Evolutionary conservation across 2,329 filamentous ascomycete species (phyloP).

Genomic region (Epichloe aotearoae): DNA sequence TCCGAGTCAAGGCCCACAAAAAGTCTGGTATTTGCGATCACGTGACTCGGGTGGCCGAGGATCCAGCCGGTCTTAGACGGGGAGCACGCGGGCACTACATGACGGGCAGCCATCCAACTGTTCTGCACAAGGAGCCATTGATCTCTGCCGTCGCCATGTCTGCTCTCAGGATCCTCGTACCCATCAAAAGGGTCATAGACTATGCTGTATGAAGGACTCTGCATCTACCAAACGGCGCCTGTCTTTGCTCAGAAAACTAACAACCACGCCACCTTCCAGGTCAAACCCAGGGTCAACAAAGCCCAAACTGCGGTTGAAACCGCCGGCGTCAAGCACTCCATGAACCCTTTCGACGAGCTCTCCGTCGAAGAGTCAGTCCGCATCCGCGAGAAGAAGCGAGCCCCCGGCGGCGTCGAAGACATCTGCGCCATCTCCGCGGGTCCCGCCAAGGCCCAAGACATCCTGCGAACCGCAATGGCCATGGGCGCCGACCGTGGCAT

Average conservation of each 20-base stretch:
- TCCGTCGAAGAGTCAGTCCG: slow-evolving; percentile 93
- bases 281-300: slow-evolving; percentile 59
- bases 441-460: slow-evolving; percentile 74
- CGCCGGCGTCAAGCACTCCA: slow-evolving; percentile 85
- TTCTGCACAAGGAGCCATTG: slow-evolving; percentile 2
- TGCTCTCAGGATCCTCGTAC: slow-evolving; percentile 61
- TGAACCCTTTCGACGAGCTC: slow-evolving; percentile 99
- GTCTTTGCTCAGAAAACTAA: not conserved
- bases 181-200: slow-evolving; percentile 76
- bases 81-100: slow-evolving; percentile 11
- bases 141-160: slow-evolving; percentile 33
- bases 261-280: slow-evolving; percentile 23
- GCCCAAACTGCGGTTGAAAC: slow-evolving; percentile 80
- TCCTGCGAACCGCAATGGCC: slow-evolving; percentile 91
- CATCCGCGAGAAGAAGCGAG: slow-evolving; percentile 73
- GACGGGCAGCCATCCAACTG: not conserved
- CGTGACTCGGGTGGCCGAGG: slow-evolving; percentile 26
- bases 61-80: slow-evolving; percentile 32
- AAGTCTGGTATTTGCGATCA: slow-evolving; percentile 12
- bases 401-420: slow-evolving; percentile 67
- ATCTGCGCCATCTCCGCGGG: slow-evolving; percentile 85
- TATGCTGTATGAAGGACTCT: slow-evolving; percentile 49
- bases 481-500: slow-evolving; percentile 93
- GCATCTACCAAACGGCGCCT: not conserved
- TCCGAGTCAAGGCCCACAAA: not conserved